These are phyloP conservation scores for Xylaria scruposa DNA, from an alignment of 495 filamentous ascomycete species.

Conservation along the genomic window DNA sequence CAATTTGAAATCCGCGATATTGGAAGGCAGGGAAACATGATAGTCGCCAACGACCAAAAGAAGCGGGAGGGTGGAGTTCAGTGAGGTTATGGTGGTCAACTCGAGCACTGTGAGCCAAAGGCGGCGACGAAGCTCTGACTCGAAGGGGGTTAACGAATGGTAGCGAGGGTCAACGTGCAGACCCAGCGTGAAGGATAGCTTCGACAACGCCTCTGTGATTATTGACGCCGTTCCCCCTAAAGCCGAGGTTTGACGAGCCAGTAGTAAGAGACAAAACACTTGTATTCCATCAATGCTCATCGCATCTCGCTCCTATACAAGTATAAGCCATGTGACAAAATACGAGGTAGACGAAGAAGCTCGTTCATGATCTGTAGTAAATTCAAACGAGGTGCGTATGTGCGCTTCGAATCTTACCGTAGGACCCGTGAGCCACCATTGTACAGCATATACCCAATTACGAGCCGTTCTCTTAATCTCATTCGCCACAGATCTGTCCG, in stretches of 20 bases:
- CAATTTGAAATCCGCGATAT: constrained; percentile 14
- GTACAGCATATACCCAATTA: constrained; percentile 25
- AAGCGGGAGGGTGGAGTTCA: constrained; percentile 23
- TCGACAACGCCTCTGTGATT: constrained; percentile 12
- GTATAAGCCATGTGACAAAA: not conserved
- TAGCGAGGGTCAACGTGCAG: constrained; percentile 16
- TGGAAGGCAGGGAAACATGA: not conserved
- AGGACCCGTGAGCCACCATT: constrained; percentile 24
- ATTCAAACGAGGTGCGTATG: not conserved
- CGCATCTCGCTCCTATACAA: constrained; percentile 16
- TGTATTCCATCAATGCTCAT: constrained; percentile 28
- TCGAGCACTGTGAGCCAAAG: constrained; percentile 25
- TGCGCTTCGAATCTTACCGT: constrained; percentile 18
- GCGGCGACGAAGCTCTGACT: constrained; percentile 23
- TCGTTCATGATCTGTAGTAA: not conserved
- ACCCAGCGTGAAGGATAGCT: constrained; percentile 20
- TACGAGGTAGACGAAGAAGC: not conserved
- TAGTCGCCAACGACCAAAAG: constrained; percentile 7
- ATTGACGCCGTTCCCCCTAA: constrained; percentile 16
- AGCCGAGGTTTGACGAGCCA: constrained; percentile 22
- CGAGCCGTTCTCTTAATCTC: constrained; percentile 18
- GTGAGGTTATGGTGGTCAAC: constrained; percentile 12
- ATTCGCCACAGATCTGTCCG: constrained; percentile 10
- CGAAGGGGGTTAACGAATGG: constrained; percentile 7
- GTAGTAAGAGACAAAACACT: constrained; percentile 22